Conservation (phyloP, 352 stramenopile species). For the Aphanomyces astaci region DNA sequence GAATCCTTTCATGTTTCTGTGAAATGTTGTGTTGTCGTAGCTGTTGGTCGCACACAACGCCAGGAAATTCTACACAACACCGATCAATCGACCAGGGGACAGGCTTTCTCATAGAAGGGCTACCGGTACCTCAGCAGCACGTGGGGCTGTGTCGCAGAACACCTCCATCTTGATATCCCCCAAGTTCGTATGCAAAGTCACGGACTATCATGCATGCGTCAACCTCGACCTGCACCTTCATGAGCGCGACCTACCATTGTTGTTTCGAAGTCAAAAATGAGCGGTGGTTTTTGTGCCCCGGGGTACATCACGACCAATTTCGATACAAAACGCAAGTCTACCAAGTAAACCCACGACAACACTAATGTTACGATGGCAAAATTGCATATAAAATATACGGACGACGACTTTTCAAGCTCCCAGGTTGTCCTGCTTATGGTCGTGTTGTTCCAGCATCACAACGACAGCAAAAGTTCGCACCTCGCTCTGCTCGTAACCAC, state of each 20-base stretch:
- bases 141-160: constrained; percentile 90
- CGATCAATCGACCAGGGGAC: neutral
- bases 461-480: neutral
- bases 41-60: constrained; percentile 88
- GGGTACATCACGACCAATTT: neutral
- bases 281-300: constrained; percentile 1
- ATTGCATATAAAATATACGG: constrained; percentile 10
- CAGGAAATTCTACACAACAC: constrained; percentile 88
- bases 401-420: neutral
- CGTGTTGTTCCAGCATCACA: constrained; percentile 7
- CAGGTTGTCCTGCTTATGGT: constrained; percentile 3
- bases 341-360: too few relatives aligned
- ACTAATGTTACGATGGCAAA: constrained; percentile 1
- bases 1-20: constrained; percentile 81
- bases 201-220: constrained; percentile 44
- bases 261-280: neutral
- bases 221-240: constrained; percentile 1
- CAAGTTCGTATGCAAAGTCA: constrained; percentile 92
- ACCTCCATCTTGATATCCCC: constrained; percentile 97
- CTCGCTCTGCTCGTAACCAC: neutral
- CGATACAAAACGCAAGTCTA: too few relatives aligned
- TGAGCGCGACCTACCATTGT: neutral
- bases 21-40: constrained; percentile 74
- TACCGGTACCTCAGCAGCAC: constrained; percentile 58
- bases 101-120: neutral